Conservation (phyloP, 1,284 basidiomycete genomes). For the Ceratobasidium sp. region DNA sequence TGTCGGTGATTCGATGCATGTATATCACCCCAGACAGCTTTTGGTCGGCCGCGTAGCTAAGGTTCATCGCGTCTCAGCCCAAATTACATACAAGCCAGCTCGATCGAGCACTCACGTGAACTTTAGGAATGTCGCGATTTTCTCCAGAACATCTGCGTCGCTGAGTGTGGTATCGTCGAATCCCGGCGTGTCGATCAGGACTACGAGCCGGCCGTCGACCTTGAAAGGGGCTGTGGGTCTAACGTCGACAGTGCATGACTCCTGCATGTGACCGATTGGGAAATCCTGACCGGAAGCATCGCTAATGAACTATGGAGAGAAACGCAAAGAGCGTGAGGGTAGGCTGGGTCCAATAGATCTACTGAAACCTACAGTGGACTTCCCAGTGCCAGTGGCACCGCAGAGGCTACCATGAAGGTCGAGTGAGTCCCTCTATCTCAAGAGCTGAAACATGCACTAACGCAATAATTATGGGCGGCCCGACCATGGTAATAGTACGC, state of each 20-base stretch:
- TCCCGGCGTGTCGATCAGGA: slow-evolving; percentile 56
- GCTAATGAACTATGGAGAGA: background rate
- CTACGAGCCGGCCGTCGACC: slow-evolving; percentile 45
- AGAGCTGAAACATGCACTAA: too few species aligned
- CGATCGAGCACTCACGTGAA: slow-evolving; percentile 36
- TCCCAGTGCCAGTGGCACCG: slow-evolving; percentile 21
- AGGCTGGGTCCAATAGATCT: background rate
- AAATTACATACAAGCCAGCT: background rate
- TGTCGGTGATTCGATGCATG: slow-evolving; percentile 65
- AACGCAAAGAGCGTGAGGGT: background rate
- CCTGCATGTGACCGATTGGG: slow-evolving; percentile 52
- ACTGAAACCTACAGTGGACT: slow-evolving; percentile 3
- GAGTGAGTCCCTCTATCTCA: too few species aligned
- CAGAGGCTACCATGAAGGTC: slow-evolving; percentile 18
- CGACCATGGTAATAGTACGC: too few species aligned
- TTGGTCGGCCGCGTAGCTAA: slow-evolving; percentile 12
- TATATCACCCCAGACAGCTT: slow-evolving; percentile 65
- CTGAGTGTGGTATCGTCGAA: slow-evolving; percentile 57
- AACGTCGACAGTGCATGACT: slow-evolving; percentile 56
- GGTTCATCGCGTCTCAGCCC: background rate
- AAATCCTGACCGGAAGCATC: background rate
- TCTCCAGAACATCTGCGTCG: slow-evolving; percentile 57
- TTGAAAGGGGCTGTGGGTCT: background rate
- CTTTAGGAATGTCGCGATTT: slow-evolving; percentile 55
- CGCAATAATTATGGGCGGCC: too few species aligned